A percentile compares a stretch with the other conserved stretches of the same genome.
Evolutionary conservation across 106 monocot genomes (phyloP).

Genomic region (Vanilla planifolia): DNA sequence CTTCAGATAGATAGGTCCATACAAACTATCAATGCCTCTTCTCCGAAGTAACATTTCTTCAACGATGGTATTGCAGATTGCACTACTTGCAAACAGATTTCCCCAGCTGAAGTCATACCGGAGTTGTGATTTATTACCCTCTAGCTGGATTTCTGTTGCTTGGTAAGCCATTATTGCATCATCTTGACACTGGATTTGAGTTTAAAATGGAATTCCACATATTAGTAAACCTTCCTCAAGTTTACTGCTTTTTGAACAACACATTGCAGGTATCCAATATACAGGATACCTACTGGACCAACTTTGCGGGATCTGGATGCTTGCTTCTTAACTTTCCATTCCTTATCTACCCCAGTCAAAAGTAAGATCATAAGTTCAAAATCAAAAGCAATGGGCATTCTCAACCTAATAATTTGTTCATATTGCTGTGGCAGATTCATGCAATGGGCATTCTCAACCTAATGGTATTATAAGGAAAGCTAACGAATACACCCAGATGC

Average conservation of each 20-base stretch:
- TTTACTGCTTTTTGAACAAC: not conserved
- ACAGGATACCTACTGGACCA: constrained; percentile 90
- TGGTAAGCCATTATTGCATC: constrained; percentile 36
- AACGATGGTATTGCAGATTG: constrained; percentile 39
- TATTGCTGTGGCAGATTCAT: constrained; percentile 19
- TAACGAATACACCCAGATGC: constrained; percentile 5
- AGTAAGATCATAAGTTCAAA: constrained; percentile 16
- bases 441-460: constrained; percentile 17
- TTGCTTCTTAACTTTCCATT: constrained; percentile 83
- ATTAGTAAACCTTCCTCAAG: too few species aligned
- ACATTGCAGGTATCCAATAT: constrained; percentile 85
- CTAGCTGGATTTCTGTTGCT: constrained; percentile 95
- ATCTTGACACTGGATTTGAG: too few species aligned
- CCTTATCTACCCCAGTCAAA: constrained; percentile 43
- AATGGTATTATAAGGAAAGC: constrained; percentile 10
- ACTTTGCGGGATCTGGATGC: constrained; percentile 88
- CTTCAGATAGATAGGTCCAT: too few species aligned
- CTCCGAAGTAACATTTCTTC: not conserved
- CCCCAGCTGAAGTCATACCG: constrained; percentile 70
- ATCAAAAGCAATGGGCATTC: not conserved
- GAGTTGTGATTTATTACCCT: constrained; percentile 76
- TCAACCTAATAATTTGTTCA: not conserved
- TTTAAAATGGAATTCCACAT: too few species aligned
- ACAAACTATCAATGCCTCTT: not conserved
- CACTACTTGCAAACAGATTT: constrained; percentile 53